These are phyloP conservation scores for Cercospora sp. DNA, from an alignment of 2,329 filamentous ascomycete genomes.

Conservation along the genomic window DNA sequence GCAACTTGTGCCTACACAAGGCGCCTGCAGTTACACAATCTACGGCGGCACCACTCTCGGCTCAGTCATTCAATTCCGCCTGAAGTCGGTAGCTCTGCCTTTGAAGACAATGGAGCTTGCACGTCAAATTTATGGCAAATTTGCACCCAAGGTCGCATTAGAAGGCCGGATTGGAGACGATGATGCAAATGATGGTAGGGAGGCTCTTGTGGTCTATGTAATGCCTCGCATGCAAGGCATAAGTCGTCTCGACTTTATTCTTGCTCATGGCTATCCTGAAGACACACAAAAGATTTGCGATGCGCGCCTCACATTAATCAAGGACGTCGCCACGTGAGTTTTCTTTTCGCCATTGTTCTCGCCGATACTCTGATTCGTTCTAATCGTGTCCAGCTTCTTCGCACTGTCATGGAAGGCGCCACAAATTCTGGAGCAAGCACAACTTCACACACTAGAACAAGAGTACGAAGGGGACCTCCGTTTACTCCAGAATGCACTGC, in stretches of 20 bases:
- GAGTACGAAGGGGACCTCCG: background rate
- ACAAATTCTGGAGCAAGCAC: background rate
- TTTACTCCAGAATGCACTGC: background rate
- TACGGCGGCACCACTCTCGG: background rate
- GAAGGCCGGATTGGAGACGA: background rate
- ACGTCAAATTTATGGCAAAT: background rate
- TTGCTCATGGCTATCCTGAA: background rate
- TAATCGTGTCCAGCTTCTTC: background rate
- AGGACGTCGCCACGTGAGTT: background rate
- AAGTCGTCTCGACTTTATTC: background rate
- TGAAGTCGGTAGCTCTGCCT: background rate
- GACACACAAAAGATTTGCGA: background rate
- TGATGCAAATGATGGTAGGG: background rate
- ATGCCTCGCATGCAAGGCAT: background rate
- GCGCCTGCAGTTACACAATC: background rate
- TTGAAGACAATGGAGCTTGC: background rate
- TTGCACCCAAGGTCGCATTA: background rate
- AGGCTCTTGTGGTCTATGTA: background rate
- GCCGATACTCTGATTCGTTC: background rate
- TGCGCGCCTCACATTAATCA: background rate
- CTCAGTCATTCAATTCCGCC: background rate
- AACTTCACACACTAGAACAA: background rate
- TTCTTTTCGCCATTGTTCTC: background rate
- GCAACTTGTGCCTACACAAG: background rate
- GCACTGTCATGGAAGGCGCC: background rate